These are phyloP conservation scores for Kalaharituber pfeilii DNA, from an alignment of 2,329 filamentous ascomycete species.

Conservation along the genomic window DNA sequence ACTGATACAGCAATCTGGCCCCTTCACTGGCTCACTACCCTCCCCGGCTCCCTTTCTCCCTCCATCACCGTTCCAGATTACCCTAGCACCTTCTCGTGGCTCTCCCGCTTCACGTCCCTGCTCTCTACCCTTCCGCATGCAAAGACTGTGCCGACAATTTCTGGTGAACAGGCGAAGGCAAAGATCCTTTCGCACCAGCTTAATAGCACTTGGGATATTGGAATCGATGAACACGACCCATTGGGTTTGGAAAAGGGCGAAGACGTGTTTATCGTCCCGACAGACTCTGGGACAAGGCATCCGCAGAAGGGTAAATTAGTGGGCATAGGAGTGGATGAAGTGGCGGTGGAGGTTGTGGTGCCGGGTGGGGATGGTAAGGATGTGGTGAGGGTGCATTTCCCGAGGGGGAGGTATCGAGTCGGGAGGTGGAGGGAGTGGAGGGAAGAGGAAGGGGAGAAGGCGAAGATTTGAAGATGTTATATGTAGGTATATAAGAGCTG, in stretches of 20 bases:
- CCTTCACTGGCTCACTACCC: slow-evolving; percentile 44
- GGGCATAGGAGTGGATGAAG: slow-evolving; percentile 36
- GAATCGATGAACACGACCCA: slow-evolving; percentile 36
- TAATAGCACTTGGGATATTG: slow-evolving; percentile 22
- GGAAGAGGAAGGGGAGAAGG: slow-evolving; percentile 12
- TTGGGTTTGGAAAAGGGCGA: slow-evolving; percentile 37
- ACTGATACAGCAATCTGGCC: slow-evolving; percentile 39
- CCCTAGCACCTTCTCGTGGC: slow-evolving; percentile 46
- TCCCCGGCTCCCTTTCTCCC: slow-evolving; percentile 39
- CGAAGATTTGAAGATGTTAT: slow-evolving; percentile 23
- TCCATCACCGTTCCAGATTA: slow-evolving; percentile 30
- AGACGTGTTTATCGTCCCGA: slow-evolving; percentile 42
- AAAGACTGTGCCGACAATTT: slow-evolving; percentile 31
- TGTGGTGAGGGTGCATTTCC: slow-evolving; percentile 41
- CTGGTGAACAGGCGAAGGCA: slow-evolving; percentile 38
- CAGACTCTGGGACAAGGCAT: slow-evolving; percentile 42
- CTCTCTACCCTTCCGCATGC: slow-evolving; percentile 30
- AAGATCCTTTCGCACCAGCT: slow-evolving; percentile 30
- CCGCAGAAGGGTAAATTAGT: slow-evolving; percentile 42
- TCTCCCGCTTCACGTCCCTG: slow-evolving; percentile 40
- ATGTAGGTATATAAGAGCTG: slow-evolving; percentile 10
- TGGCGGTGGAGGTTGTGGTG: slow-evolving; percentile 39
- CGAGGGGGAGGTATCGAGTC: slow-evolving; percentile 41
- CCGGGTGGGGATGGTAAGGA: slow-evolving; percentile 25
- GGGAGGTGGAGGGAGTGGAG: slow-evolving; percentile 25